A percentile compares a stretch with the other conserved stretches of the same genome.
These are phyloP conservation scores for Solanum virginianum DNA, from an alignment of 257 asterid species.

Conservation along the genomic window DNA sequence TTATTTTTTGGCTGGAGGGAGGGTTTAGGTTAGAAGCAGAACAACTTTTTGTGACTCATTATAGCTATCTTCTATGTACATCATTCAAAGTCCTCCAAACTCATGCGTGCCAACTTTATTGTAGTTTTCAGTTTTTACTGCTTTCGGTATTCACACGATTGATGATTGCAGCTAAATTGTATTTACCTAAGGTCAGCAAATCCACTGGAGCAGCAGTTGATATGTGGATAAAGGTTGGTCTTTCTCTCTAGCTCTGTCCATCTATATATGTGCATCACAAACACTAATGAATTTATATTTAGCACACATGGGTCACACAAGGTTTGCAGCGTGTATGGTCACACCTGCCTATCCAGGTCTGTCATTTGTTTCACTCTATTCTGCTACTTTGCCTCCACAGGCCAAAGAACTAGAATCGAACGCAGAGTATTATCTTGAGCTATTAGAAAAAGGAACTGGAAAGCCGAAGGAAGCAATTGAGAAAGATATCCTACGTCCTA, in stretches of 20 bases:
- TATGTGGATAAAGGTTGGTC: constrained; percentile 82
- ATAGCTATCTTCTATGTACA: not conserved
- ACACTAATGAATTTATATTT: not conserved
- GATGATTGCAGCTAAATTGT: constrained; percentile 60
- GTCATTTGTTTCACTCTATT: not conserved
- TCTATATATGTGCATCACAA: not conserved
- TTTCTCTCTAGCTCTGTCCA: not conserved
- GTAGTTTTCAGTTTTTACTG: not conserved
- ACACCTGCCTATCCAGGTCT: not conserved
- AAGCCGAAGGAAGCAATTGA: constrained; percentile 78
- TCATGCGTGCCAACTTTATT: not conserved
- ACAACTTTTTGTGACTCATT: not conserved
- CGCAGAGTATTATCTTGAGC: constrained; percentile 57
- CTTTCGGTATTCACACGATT: not conserved
- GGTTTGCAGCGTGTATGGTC: not conserved
- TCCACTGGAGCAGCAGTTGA: constrained; percentile 75
- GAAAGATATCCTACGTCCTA: constrained; percentile 65
- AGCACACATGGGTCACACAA: not conserved
- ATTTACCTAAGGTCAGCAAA: constrained; percentile 68
- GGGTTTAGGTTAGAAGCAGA: not conserved
- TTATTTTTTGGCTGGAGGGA: not conserved
- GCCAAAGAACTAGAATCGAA: constrained; percentile 75
- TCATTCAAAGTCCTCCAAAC: not conserved
- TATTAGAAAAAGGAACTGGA: constrained; percentile 66
- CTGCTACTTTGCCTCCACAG: constrained; percentile 19